These are phyloP conservation scores for Pleurozium schreberi DNA, from an alignment of 225 moss, liverwort and hornwort genomes.

Conservation along the genomic window DNA sequence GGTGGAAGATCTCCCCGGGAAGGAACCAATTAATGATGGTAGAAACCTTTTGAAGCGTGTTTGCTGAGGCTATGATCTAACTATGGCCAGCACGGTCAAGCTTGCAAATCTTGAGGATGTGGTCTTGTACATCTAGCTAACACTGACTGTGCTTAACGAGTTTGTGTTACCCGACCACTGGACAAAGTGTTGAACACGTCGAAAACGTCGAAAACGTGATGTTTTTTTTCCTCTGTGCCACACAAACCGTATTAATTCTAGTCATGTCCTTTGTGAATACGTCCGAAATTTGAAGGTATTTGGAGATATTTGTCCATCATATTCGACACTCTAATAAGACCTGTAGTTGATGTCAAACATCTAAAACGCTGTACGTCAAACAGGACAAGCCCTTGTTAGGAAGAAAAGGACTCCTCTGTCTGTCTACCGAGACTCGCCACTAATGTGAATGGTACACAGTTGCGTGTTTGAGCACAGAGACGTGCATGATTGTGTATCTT, in stretches of 20 bases:
- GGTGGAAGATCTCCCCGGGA: slow-evolving; percentile 4
- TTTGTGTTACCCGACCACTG: background rate
- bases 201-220: background rate
- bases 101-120: background rate
- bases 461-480: background rate
- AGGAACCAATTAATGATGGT: slow-evolving; percentile 10
- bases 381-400: background rate
- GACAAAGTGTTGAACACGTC: background rate
- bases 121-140: background rate
- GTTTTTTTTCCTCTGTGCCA: background rate
- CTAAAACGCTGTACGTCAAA: background rate
- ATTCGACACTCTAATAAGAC: background rate
- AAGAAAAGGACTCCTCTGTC: background rate
- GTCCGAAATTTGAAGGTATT: background rate
- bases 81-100: background rate
- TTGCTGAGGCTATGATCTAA: background rate
- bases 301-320: background rate
- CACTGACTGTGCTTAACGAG: background rate
- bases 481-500: background rate
- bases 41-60: slow-evolving; percentile 1
- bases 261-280: background rate
- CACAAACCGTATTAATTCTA: too few species aligned
- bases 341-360: background rate
- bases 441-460: background rate
- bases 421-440: background rate